phyloP scores from a whole-genome alignment of 148 eudicot species.

The Tetragonia tetragonoides region DNA sequence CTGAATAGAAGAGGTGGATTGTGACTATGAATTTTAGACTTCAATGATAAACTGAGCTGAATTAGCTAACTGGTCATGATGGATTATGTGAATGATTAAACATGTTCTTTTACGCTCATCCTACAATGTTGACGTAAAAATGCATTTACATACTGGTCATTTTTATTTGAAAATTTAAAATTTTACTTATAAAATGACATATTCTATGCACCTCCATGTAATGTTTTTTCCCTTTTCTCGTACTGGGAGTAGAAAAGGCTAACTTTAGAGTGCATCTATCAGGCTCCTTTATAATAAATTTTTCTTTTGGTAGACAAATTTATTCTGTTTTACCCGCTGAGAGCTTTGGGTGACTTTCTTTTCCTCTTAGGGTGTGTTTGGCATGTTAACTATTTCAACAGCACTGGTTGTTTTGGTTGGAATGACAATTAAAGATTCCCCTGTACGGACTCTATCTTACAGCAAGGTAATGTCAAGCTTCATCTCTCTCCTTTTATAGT shows the following conservation, averaged over 20 bases:
- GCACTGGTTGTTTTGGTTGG: constrained; percentile 33
- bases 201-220: no score
- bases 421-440: constrained; percentile 27
- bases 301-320: no score
- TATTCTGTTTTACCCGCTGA: background rate
- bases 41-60: background rate
- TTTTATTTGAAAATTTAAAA: no score
- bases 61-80: background rate
- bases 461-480: constrained; percentile 18
- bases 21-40: background rate
- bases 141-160: no score
- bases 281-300: no score
- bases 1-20: background rate
- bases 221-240: background rate
- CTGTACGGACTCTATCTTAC: constrained; percentile 21
- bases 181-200: no score
- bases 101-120: background rate
- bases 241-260: background rate
- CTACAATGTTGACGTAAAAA: no score
- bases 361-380: constrained; percentile 32
- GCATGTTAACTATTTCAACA: constrained; percentile 30
- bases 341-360: background rate
- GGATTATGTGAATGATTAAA: background rate
- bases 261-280: no score
- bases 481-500: background rate